phyloP scores from a whole-genome alignment of 352 stramenopile species.

The Aphanomyces invadans region DNA sequence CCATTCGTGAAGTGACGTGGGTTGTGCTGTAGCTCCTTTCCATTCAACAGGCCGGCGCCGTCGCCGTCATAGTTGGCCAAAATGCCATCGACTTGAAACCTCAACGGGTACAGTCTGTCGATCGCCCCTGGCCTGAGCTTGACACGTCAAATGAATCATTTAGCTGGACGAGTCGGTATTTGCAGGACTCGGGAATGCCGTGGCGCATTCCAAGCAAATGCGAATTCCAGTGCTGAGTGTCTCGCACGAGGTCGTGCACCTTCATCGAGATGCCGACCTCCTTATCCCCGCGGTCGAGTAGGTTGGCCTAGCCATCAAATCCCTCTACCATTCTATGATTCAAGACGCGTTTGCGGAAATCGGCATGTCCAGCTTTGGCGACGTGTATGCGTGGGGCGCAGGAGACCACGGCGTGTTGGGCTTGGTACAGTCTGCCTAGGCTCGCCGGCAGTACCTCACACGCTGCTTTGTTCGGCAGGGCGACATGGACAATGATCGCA shows the following conservation, averaged over 20 bases:
- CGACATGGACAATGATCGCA: conserved; percentile 53
- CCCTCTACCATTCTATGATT: conserved; percentile 30
- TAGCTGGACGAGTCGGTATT: conserved; percentile 49
- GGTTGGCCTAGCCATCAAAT: conserved; percentile 41
- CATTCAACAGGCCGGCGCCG: conserved; percentile 54
- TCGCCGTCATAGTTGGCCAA: conserved; percentile 54
- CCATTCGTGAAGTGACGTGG: background rate
- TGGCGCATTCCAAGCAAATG: conserved; percentile 35
- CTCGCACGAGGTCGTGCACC: conserved; percentile 35
- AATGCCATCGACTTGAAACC: conserved; percentile 46
- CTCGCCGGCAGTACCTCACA: too few species aligned
- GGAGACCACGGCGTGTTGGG: conserved; percentile 56
- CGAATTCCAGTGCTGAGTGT: conserved; percentile 64
- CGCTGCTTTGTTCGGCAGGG: too few species aligned
- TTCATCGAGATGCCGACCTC: too few species aligned
- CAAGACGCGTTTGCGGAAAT: conserved; percentile 46
- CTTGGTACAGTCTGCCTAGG: too few species aligned
- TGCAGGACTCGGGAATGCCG: conserved; percentile 31
- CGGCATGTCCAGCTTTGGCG: conserved; percentile 33
- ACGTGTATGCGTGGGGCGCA: conserved; percentile 64
- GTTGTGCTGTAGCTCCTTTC: conserved; percentile 60
- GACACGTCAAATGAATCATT: too few species aligned
- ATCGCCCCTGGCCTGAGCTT: too few species aligned
- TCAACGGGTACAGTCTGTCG: conserved; percentile 32
- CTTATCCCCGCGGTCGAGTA: too few species aligned